Conservation (phyloP, 257 asterid species). For the Salvia splendens region DNA sequence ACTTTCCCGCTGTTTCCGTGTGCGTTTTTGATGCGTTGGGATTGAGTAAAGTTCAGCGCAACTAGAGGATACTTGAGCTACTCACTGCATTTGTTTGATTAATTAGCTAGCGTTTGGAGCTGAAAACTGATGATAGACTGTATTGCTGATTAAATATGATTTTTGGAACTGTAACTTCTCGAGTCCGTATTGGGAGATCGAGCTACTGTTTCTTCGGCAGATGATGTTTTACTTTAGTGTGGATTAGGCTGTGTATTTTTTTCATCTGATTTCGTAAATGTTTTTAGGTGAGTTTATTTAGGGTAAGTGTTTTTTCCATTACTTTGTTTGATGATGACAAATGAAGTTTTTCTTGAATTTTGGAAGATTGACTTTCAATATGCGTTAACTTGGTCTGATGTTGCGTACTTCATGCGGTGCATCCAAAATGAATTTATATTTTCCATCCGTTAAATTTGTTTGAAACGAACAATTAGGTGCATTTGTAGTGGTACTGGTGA, state of each 20-base stretch:
- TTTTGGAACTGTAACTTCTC: constrained; percentile 15
- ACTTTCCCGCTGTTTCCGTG: constrained; percentile 4
- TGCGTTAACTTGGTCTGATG: constrained; percentile 7
- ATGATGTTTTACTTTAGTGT: neutral
- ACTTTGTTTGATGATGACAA: constrained; percentile 13
- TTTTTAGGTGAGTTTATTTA: neutral
- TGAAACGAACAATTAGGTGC: neutral
- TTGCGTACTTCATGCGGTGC: neutral
- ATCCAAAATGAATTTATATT: neutral
- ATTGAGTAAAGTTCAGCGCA: constrained; percentile 18
- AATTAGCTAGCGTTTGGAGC: constrained; percentile 5
- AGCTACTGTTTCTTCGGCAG: constrained; percentile 11
- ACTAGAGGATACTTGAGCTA: constrained; percentile 28
- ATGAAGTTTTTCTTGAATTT: constrained; percentile 10
- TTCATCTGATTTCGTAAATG: neutral
- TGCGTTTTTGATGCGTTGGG: neutral
- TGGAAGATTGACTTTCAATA: constrained; percentile 10
- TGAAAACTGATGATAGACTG: constrained; percentile 20
- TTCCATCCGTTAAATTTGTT: neutral
- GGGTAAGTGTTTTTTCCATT: neutral
- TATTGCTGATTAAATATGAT: constrained; percentile 10
- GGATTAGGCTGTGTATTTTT: constrained; percentile 3
- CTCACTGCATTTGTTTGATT: constrained; percentile 27
- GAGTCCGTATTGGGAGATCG: constrained; percentile 11
- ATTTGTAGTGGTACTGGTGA: neutral